A percentile compares a stretch with the other conserved stretches of the same genome.
phyloP scores from a whole-genome alignment of 768 basidiomycete genomes.

The Rhizopogon vesiculosus region DNA sequence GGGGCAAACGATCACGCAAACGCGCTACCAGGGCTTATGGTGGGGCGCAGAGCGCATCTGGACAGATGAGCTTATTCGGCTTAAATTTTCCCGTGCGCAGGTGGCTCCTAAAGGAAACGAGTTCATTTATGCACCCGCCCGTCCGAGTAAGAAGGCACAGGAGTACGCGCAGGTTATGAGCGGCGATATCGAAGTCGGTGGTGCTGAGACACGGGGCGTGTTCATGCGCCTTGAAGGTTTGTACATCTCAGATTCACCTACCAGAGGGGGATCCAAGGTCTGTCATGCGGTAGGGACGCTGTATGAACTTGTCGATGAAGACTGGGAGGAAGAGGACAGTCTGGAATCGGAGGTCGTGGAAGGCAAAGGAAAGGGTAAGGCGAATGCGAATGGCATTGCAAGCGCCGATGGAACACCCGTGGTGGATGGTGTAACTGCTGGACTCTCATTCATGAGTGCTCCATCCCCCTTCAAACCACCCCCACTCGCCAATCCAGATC shows the following conservation, averaged over 20 bases:
- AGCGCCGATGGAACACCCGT: conserved; percentile 1
- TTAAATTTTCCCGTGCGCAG: conserved; percentile 63
- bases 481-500: conserved; percentile 26
- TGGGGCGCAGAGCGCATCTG: conserved; percentile 89
- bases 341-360: not conserved
- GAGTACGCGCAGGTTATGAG: conserved; percentile 18
- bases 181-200: conserved; percentile 26
- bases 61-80: conserved; percentile 77
- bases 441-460: not conserved
- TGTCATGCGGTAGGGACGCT: conserved; percentile 69
- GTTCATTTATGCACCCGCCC: conserved; percentile 57
- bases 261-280: conserved; percentile 43
- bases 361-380: conserved; percentile 28
- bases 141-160: conserved; percentile 35
- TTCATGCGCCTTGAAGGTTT: conserved; percentile 70
- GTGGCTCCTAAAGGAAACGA: conserved; percentile 64
- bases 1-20: conserved; percentile 39
- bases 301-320: conserved; percentile 74
- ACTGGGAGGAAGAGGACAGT: conserved; percentile 48
- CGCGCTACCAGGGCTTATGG: conserved; percentile 78
- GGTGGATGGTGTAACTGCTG: conserved; percentile 4
- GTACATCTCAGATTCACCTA: conserved; percentile 53
- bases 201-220: conserved; percentile 57
- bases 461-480: conserved; percentile 29
- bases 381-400: conserved; percentile 13